Base-by-base conservation (phyloP, 768 basidiomycete genomes). In the Serendipita sp. region DNA sequence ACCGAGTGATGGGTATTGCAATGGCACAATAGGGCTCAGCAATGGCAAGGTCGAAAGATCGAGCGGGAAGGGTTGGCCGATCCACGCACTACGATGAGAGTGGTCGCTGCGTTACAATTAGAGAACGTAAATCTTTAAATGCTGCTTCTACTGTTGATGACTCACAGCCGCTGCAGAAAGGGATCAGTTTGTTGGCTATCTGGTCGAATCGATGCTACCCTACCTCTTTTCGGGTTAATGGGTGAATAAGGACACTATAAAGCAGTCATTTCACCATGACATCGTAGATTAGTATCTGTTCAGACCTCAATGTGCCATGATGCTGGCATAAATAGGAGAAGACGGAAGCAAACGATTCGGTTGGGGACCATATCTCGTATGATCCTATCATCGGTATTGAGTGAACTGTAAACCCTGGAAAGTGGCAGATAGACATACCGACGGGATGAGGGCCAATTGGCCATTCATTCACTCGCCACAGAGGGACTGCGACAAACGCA, bases 321-420 rank as follows among this genome's bases (percentile, higher is more conserved):
- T 90, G 80, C 72, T 83, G 72, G 68, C 80, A 83, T 15, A 90
- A 77, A 67, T 88, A 90, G 8, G 87, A 89, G 71, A 83, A 90
- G 18, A 90, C 83, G 0, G 85, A 78, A 0, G 80, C 74, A 70
- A 90, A 90, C 1, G 86, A 86, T 68, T 88, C 84, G 0, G 81
- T 78, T 0, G 88, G 88, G 32, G 79, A 83, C 88, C 88, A 90
- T n/a, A 89, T 83, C 69, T 89, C 88, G 69, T 88, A 89, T 0
- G 87, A 89, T 3, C 88, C 88, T 88, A 64, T 34, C 38, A 24
- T 47, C 7, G 65, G 24, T 10, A 28, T 24, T 41, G 28, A 34
- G 8, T n/a, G 30, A 64, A 2, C n/a, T 11, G 16, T 38, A 13
- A 11, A 46, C 45, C 45, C 1, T 13, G n/a, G 18, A 8, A 51